Evolutionary conservation across 805 yeast species (phyloP), one percentile per base, ranked within the genome.

Genomic region (Sungouiozyma ichnusensis): DNA sequence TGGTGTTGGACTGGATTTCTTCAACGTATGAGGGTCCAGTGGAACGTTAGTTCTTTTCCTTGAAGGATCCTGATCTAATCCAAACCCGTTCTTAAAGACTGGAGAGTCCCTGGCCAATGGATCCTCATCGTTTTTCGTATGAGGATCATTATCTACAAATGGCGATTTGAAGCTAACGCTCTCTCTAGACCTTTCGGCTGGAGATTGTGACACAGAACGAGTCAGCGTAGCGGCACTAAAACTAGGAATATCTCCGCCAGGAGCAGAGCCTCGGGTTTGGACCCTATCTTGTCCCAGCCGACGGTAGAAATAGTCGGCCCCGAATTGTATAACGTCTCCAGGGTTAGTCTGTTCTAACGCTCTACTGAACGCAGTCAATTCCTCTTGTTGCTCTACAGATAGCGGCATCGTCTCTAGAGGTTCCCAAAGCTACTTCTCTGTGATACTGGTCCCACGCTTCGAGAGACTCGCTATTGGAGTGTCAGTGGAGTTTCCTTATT

Each of bases 241-340:
- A 74, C 60, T 35, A 65, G 69, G 24, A 77, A 63, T 1, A 81
- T 81, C 32, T 74, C 69, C 1, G 72, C 65, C 36, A 60, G 63
- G 3, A 77, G 78, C n/a, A 42, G 47, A 66, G 67, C 34, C 29
- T 39, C 46, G 40, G 40, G 44, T 15, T 42, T 41, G 41, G 3
- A 15, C 32, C 41, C 55, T 69, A 54, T 80, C 84, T 24, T 72
- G 70, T 49, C 77, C 79, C 45, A 83, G 64, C 45, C 79, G 74
- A 38, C 68, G 59, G 54, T 73, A 74, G 66, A 84, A 84, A 61
- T 79, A 81, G 60, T 78, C 74, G 43, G 84, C 81, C 53, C 88
- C 80, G 63, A 82, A 84, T 55, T 83, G 87, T 44, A 84, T 58
- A 11, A 83, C 66, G 54, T 83, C 90, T 13, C 67, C 55, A 1